Conservation (phyloP, 108 stramenopile genomes). For the Nannochloropsis granulata region DNA sequence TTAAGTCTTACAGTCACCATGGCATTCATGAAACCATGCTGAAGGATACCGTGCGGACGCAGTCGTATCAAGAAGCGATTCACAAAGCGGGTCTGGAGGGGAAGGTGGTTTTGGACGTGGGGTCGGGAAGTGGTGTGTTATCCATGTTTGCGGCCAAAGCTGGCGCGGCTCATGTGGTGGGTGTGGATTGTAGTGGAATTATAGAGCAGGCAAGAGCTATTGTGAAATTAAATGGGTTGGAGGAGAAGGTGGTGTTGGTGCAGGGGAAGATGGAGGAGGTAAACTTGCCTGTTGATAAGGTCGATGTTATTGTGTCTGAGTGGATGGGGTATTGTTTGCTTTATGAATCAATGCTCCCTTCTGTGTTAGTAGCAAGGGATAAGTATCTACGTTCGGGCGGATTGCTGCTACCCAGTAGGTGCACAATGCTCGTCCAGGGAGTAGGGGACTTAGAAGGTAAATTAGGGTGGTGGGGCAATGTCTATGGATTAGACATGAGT, state of each 20-base stretch:
- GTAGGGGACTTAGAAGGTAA: neutral
- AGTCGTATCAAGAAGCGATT: constrained; percentile 23
- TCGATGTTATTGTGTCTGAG: constrained; percentile 91
- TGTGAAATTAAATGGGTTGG: constrained; percentile 52
- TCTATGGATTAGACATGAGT: constrained; percentile 20
- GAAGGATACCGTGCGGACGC: constrained; percentile 26
- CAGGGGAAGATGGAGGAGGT: constrained; percentile 81
- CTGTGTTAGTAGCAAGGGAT: constrained; percentile 27
- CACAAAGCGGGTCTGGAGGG: constrained; percentile 27
- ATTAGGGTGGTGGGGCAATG: constrained; percentile 22
- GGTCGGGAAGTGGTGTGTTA: constrained; percentile 81
- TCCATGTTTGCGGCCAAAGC: constrained; percentile 78
- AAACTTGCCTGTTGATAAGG: constrained; percentile 54
- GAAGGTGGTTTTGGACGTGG: constrained; percentile 83
- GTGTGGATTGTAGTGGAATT: constrained; percentile 73
- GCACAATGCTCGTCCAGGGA: constrained; percentile 19
- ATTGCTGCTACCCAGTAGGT: constrained; percentile 10
- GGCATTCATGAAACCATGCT: constrained; percentile 41
- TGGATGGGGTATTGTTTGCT: constrained; percentile 97
- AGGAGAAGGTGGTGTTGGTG: constrained; percentile 50
- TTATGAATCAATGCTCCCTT: constrained; percentile 51
- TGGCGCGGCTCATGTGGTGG: constrained; percentile 76
- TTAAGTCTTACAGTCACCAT: constrained; percentile 25
- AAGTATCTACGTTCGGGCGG: constrained; percentile 15
- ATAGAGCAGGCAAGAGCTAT: constrained; percentile 57